Evolutionary conservation across 306 rosid genomes (phyloP), one percentile per base, ranked within the genome.

Genomic region (Luffa aegyptiaca): DNA sequence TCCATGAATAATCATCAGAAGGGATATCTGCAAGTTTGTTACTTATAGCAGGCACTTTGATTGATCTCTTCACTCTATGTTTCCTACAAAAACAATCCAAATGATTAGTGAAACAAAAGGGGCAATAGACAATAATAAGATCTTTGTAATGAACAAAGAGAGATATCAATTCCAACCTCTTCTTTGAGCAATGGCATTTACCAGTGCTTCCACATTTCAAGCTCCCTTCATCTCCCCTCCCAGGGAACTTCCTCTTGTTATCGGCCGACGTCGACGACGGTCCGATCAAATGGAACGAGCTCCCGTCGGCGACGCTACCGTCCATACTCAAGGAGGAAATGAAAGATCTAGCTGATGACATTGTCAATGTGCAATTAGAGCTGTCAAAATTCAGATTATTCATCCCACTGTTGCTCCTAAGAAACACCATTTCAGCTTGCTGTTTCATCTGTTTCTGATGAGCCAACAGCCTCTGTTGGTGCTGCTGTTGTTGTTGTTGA

Each of bases 11-110:
- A 87, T 96, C 98, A 89, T 96, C 99, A 5, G 98, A 93, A 73
- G 99, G 99, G 36, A 96, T 96, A 85, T 96, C 99, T 2, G 99
- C 98, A 76, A 96, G 97, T 80, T 96, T 96, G 93, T 89, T 91
- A 86, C 99, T 96, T 46, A 96, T 91, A 48, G 99, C 99, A 77
- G 99, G 97, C 69, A 96, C 99, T 88, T 93, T 96, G 66, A 96
- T 93, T 18, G 97, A 91, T 83, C 97, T 88, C 83, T 93, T 96
- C 87, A 96, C 93, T 85, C 97, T 88, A 78, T 93, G 94, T 82
- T 96, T 96, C 90, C 99, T 96, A 90, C 55, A 55, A 83, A 51
- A 35, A 81, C 3, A 58, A 82, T 17, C 42, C 3, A 45, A 71
- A 21, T 71, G 45, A 83, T 44, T 2, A 48, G 75, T 73, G 52